Base-by-base conservation (phyloP, 768 basidiomycete genomes). In the Jaapia argillacea region DNA sequence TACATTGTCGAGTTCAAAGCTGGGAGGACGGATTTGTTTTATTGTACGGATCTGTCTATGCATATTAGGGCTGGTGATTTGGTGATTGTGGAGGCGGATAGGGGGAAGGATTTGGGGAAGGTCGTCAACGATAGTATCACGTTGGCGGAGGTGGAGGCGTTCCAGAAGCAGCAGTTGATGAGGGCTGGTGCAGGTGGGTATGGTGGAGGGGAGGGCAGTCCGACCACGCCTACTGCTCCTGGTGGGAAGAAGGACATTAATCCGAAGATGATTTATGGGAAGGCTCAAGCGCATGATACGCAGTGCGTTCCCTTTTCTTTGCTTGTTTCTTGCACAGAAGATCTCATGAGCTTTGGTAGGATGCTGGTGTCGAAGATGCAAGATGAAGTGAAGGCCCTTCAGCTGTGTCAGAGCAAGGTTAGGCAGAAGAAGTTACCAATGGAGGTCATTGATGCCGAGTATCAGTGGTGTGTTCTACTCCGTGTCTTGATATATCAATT, bases 1-100 rank as follows among this genome's bases (percentile, higher is more conserved):
- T 97, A 77, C 71, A 93, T 97, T 53, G 85, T 97, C 53, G 87
- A 96, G 61, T 99, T 99, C 74, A 99, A 97, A 64, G 93, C 93
- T 0, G 90, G 91, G 0, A 79, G 94, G 31, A 91, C 91, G 49
- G 94, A 98, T 60, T 66, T 99, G 22, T 98, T 92, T 65, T 98
- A 96, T 61, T 72, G 82, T 48, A 84, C 81, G 1, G 86, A 93
- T 55, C 69, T 72, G 47, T 55, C 70, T 53, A 54, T 75, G 28
- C 65, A 72, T 26, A 79, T 97, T 48, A 74, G 79, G 4, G 79
- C 85, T 18, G 94, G 91, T 2, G 94, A 97, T 57, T 67, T 91
- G 27, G 94, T 98, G 48, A 91, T 97, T 49, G 94, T 98, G 14
- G 94, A 98, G 61, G 94, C 91, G 23, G 94, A 98, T 59, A 72